Base-by-base conservation (phyloP, 108 stramenopile genomes). In the Pseudonitzschia pungens region DNA sequence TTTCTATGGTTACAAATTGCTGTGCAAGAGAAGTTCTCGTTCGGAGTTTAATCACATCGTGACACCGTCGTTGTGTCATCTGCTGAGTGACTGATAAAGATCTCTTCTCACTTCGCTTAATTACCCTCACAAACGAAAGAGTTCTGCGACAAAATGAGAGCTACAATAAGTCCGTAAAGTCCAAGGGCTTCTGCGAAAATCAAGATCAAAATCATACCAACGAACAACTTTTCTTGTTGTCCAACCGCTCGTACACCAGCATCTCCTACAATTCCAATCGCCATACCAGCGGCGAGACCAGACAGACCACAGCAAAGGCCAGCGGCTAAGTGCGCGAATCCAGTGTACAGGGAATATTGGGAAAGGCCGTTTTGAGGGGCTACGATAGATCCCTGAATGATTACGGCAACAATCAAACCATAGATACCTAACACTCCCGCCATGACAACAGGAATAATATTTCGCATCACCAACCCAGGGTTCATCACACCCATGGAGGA, bases 381-480 rank as follows among this genome's bases (percentile, higher is more conserved):
- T 11, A 83, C 81, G 68, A 93, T 97, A 10, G 92, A 91, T 71
- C 92, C 92, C 65, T 91, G 90, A 31, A 99, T 89, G 77, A 99
- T 98, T 16, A 98, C 99, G 42, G 97, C 96, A 33, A 99, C 98
- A 78, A 99, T 99, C 31, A 99, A 89, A 65, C 99, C 99, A 86
- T 99, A 99, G 77, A 99, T 99, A 73, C 99, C 98, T 69, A 99
- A 87, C 53, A 99, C 97, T 86, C 99, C 99, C 73, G 99, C 99
- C 98, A 99, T 98, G 80, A 99, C 96, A 40, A 99, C 97, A 68
- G 99, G 99, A 84, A 99, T 97, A 73, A 99, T 96, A 90, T 99
- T 99, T 57, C 94, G 80, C 97, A 99, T 99, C 10, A 99, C 98
- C 18, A 95, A 80, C 27, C 92, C 95, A 41, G 99, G 98, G 88